Evolutionary conservation across 306 rosid species (phyloP).

Genomic region (Cucurbita moschata): DNA sequence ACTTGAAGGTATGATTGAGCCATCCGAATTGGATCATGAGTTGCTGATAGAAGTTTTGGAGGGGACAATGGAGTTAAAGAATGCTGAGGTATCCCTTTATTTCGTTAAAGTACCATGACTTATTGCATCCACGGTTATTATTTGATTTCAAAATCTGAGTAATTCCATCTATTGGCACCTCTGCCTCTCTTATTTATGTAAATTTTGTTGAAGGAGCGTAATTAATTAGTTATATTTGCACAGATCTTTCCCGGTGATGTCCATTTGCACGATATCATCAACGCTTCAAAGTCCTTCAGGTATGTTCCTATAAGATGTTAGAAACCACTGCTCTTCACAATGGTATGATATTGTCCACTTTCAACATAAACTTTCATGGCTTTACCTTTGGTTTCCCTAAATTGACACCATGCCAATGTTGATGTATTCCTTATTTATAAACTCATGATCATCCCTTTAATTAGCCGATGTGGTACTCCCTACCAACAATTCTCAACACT

Average conservation of each 20-base stretch:
- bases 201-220: background rate
- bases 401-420: too few relatives aligned
- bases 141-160: background rate
- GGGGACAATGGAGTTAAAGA: slow-evolving; percentile 48
- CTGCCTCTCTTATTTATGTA: background rate
- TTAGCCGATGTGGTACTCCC: too few relatives aligned
- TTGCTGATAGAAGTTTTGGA: slow-evolving; percentile 53
- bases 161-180: background rate
- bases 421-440: too few relatives aligned
- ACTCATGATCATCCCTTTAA: too few relatives aligned
- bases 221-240: slow-evolving; percentile 11
- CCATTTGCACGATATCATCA: slow-evolving; percentile 42
- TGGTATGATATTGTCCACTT: too few relatives aligned
- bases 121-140: slow-evolving; percentile 6
- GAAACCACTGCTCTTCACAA: too few relatives aligned
- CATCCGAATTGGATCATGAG: slow-evolving; percentile 39
- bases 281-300: slow-evolving; percentile 54
- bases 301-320: slow-evolving; percentile 14
- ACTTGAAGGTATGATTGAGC: slow-evolving; percentile 27
- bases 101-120: slow-evolving; percentile 5
- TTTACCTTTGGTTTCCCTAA: too few relatives aligned
- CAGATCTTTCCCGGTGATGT: slow-evolving; percentile 80
- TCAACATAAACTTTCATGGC: too few relatives aligned
- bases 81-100: slow-evolving; percentile 48
- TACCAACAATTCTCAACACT: too few relatives aligned